These are phyloP conservation scores for Mycena vitilis DNA, from an alignment of 768 basidiomycete genomes.

Conservation along the genomic window DNA sequence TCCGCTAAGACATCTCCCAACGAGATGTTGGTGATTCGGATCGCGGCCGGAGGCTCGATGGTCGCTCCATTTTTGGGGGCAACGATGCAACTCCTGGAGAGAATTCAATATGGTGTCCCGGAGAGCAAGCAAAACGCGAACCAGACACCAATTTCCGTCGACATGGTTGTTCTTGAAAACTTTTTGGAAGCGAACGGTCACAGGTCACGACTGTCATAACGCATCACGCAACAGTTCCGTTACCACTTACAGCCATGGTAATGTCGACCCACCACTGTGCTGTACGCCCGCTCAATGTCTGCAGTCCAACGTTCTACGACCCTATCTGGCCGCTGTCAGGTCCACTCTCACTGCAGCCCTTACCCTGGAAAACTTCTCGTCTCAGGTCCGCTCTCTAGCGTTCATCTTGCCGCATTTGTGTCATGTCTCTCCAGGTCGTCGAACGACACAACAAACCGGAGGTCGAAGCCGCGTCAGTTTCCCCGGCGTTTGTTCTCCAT, in stretches of 20 bases:
- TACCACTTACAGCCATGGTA: constrained; percentile 57
- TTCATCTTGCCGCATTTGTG: constrained; percentile 24
- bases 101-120: constrained; percentile 20
- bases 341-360: constrained; percentile 97
- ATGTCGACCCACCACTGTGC: constrained; percentile 39
- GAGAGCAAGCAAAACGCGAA: constrained; percentile 45
- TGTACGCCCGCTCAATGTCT: constrained; percentile 18
- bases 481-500: background rate
- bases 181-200: constrained; percentile 52
- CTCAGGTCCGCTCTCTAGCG: constrained; percentile 69
- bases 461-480: constrained; percentile 80
- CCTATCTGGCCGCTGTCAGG: constrained; percentile 95
- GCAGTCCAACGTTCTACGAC: constrained; percentile 94
- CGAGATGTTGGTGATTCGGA: constrained; percentile 86
- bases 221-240: background rate
- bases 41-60: constrained; percentile 71
- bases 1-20: constrained; percentile 81
- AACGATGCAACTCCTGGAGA: constrained; percentile 69
- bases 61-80: constrained; percentile 67
- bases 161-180: constrained; percentile 41
- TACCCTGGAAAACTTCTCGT: constrained; percentile 97
- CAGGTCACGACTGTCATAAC: constrained; percentile 8
- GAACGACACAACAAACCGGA: constrained; percentile 98
- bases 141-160: constrained; percentile 72
- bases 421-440: constrained; percentile 72